Evolutionary conservation across 2,329 filamentous ascomycete genomes (phyloP).

Genomic region (Teratosphaeria nubilosa): DNA sequence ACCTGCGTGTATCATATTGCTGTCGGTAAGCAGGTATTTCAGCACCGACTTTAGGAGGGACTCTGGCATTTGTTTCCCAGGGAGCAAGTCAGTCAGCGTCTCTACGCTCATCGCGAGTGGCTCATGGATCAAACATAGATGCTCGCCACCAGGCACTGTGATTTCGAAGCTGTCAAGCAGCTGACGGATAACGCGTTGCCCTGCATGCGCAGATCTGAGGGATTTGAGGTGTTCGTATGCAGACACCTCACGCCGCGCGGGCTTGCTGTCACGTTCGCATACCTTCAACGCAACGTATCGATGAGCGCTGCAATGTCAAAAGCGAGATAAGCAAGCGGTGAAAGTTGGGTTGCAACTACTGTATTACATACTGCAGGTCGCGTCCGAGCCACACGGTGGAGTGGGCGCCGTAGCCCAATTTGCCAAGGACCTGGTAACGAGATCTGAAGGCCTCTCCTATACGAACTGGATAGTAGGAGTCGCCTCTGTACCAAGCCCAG

Average conservation of each 20-base stretch:
- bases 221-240: not conserved
- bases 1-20: conserved; percentile 17
- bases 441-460: conserved; percentile 24
- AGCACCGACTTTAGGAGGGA: conserved; percentile 9
- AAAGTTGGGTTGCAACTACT: not conserved
- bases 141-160: not conserved
- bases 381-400: conserved; percentile 6
- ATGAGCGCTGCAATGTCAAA: not conserved
- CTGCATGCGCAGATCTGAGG: not conserved
- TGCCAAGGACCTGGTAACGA: conserved; percentile 3
- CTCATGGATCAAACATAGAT: conserved; percentile 3
- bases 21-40: conserved; percentile 9
- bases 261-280: not conserved
- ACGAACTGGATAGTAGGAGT: conserved; percentile 25
- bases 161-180: conserved; percentile 2
- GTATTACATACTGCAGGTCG: conserved; percentile 1
- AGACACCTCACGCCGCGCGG: not conserved
- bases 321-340: not conserved
- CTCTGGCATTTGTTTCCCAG: conserved; percentile 26
- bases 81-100: not conserved
- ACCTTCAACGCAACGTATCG: not conserved
- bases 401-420: conserved; percentile 3
- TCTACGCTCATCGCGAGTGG: conserved; percentile 1
- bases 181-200: not conserved
- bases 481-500: not conserved